These are phyloP conservation scores for Scutellaria minor DNA, from an alignment of 257 asterid genomes.

Conservation along the genomic window DNA sequence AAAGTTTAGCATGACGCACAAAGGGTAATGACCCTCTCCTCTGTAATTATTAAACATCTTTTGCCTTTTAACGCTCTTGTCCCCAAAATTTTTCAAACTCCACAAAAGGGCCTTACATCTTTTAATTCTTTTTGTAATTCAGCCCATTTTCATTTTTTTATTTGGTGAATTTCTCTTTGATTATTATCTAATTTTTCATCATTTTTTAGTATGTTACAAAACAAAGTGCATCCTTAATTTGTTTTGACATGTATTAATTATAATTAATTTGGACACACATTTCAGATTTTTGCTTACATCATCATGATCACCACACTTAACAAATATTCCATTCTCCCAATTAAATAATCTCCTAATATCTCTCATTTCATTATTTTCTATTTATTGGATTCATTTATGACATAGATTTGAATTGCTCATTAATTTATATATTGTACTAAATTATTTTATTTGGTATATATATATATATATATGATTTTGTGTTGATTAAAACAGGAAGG, in stretches of 20 bases:
- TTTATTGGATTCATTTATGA: neutral
- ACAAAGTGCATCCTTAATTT: too few species aligned
- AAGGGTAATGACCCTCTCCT: conserved; percentile 17
- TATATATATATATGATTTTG: neutral
- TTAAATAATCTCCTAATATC: neutral
- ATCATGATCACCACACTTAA: conserved; percentile 22
- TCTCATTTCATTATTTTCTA: neutral
- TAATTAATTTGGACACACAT: neutral
- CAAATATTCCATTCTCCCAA: conserved; percentile 16
- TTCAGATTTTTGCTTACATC: neutral
- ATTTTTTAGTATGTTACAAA: too few species aligned
- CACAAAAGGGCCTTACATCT: too few species aligned
- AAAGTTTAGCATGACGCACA: conserved; percentile 30
- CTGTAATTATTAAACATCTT: conserved; percentile 28
- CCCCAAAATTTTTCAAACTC: conserved; percentile 14
- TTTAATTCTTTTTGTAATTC: too few species aligned
- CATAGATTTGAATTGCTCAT: too few species aligned
- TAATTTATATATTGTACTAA: too few species aligned
- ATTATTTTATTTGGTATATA: too few species aligned
- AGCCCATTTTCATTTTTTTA: too few species aligned
- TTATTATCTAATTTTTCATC: too few species aligned
- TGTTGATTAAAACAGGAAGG: conserved; percentile 58
- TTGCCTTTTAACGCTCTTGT: conserved; percentile 19
- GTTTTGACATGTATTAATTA: too few species aligned
- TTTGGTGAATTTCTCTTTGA: too few species aligned